Conservation (phyloP, 371 early-diverging fungal species). For the Umbelopsis sp. region DNA sequence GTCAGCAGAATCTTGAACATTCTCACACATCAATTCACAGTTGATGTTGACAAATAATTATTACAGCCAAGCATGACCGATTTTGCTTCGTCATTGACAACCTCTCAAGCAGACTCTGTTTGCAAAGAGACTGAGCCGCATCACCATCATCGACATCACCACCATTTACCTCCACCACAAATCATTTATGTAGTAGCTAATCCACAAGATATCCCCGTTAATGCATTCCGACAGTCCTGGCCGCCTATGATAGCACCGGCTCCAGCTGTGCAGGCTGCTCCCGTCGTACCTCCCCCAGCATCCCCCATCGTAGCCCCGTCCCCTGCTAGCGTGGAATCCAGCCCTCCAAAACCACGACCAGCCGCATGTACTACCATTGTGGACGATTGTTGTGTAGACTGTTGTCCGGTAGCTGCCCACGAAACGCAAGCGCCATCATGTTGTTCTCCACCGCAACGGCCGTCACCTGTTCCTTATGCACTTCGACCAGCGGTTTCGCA, state of each 20-base stretch:
- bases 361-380: not conserved
- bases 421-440: not conserved
- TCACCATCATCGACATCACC: constrained; percentile 18
- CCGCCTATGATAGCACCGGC: not conserved
- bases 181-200: constrained; percentile 3
- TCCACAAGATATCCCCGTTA: constrained; percentile 2
- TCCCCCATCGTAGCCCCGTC: not conserved
- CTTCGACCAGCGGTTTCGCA: not conserved
- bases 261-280: not conserved
- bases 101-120: not conserved
- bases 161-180: constrained; percentile 5
- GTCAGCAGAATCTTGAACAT: not conserved
- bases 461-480: not conserved
- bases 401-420: not conserved
- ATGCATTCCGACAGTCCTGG: constrained; percentile 10
- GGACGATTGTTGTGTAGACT: constrained; percentile 11
- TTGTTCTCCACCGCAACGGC: too few species aligned
- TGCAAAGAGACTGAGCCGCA: not conserved
- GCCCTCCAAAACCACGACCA: not conserved
- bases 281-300: not conserved
- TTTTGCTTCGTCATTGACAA: not conserved
- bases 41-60: constrained; percentile 4
- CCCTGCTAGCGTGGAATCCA: not conserved
- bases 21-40: not conserved
- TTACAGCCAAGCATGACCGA: constrained; percentile 7